Evolutionary conservation across 1,284 basidiomycete species (phyloP), one percentile per base, ranked within the genome.

Genomic region (Irpex lacteus): DNA sequence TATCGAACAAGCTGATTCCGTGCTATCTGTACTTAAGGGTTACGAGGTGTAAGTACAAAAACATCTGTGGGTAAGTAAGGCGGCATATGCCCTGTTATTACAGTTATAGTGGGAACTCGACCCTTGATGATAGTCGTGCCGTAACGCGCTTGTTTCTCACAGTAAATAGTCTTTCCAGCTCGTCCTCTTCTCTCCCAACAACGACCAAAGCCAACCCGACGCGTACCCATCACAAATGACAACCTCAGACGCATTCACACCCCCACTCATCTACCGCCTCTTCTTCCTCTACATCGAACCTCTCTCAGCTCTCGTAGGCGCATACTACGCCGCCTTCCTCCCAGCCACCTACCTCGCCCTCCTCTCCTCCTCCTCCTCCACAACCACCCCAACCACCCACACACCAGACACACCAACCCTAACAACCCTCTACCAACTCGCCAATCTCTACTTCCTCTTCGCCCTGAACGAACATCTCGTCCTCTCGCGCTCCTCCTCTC

Each of bases 241-340:
- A 15, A 26, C 3, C 5, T 19, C 21, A 21, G 54, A 56, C 32
- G 7, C 11, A 8, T 56, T 52, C 56, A n/a, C 18, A 2, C 56
- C 62, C 19, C 21, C 62, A 6, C 26, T 63, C 49, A 37, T 52
- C 50, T 82, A 83, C 70, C 70, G 72, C 11, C 72, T 82, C 19
- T 85, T 84, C 75, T 84, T 84, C 69, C 74, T 84, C 40, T 82
- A 81, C 69, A 75, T 84, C 60, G 83, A 85, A 70, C 83, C 83
- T 8, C 65, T 84, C 44, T 83, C 82, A 1, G 81, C 82, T 1
- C 73, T 85, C 19, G 77, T 79, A 8, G 83, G 82, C 26, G 78
- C 82, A 19, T 81, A 78, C 71, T 84, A 82, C 70, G 81, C 82
- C 19, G 79, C 76, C 13, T 70, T 77, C 44, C 67, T 70, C 18